Conservation (phyloP, 2,329 filamentous ascomycete species). For the Parascedosporium putredinis region DNA sequence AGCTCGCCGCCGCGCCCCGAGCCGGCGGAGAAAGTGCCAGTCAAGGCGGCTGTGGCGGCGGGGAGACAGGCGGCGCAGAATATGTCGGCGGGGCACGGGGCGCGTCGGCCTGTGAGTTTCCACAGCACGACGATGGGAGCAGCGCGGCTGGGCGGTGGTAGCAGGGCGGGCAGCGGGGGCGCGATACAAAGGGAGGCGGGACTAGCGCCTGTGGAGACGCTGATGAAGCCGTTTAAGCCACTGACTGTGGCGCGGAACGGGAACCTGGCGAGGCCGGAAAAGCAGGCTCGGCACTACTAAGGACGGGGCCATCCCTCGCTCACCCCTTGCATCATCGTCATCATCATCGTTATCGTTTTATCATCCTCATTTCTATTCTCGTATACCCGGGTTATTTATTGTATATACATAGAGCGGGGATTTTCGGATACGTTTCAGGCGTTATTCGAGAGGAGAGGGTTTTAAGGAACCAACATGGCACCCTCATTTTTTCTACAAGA, state of each 20-base stretch:
- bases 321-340: too few relatives aligned
- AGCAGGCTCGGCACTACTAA: too few relatives aligned
- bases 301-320: too few relatives aligned
- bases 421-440: not conserved
- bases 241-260: conserved; percentile 37
- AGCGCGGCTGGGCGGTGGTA: conserved; percentile 26
- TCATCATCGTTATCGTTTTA: too few relatives aligned
- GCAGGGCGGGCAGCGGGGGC: not conserved
- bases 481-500: not conserved
- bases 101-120: conserved; percentile 31
- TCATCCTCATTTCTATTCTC: not conserved
- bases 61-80: conserved; percentile 14
- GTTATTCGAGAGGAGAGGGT: not conserved
- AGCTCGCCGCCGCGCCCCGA: conserved; percentile 39
- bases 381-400: not conserved
- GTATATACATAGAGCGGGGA: too few relatives aligned
- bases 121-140: conserved; percentile 40
- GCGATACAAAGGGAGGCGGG: conserved; percentile 21
- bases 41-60: conserved; percentile 1
- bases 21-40: conserved; percentile 11
- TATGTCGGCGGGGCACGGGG: conserved; percentile 23
- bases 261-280: conserved; percentile 6
- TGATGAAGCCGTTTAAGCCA: conserved; percentile 47
- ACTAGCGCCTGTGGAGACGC: conserved; percentile 37
- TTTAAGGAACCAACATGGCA: too few relatives aligned